Base-by-base conservation (phyloP, 768 basidiomycete species). In the Mrakia frigida region DNA sequence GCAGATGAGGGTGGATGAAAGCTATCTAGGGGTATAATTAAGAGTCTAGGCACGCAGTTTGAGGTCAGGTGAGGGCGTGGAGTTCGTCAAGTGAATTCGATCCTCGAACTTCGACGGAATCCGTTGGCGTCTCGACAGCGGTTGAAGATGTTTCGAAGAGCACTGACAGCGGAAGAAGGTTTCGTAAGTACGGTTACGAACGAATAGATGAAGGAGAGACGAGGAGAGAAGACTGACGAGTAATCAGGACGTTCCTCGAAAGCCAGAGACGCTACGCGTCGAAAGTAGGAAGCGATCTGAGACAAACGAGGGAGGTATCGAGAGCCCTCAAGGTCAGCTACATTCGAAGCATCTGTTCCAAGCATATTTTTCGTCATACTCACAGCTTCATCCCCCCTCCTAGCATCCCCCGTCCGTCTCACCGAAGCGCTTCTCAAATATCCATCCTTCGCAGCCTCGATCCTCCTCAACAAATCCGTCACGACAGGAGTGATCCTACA, bases 71-170 rank as follows among this genome's bases (percentile, higher is more conserved):
- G 39, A 41, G 39, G 46, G 2, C 21, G 46, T n/a, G 18, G 46
- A 50, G 46, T 9, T 46, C 43, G 43, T 56, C 28, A 56, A 56
- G 23, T 28, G n/a, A 68, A 68, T 18, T 41, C 65, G 65, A 68
- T 68, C 16, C 65, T 18, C 5, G 65, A 39, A 18, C 21, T 39
- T n/a, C 65, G 65, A n/a, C 65, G 65, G 23, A 68, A 41, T 0
- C 65, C 65, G 39, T 68, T 68, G 10, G 65, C 65, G 65, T 68
- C 65, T 35, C 65, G 65, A 37, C 65, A 68, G 25, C 65, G 65
- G 65, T 43, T 43, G 65, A 68, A 68, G 37, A 68, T 13, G 21
- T 16, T 39, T 43, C 65, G 65, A 37, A 68, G 65, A 14, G 65
- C 21, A 23, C 65, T 68, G 61, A 2, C 11, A 39, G 37, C 25